Conservation (phyloP, 2,329 filamentous ascomycete genomes). For the Trichoderma sp. region DNA sequence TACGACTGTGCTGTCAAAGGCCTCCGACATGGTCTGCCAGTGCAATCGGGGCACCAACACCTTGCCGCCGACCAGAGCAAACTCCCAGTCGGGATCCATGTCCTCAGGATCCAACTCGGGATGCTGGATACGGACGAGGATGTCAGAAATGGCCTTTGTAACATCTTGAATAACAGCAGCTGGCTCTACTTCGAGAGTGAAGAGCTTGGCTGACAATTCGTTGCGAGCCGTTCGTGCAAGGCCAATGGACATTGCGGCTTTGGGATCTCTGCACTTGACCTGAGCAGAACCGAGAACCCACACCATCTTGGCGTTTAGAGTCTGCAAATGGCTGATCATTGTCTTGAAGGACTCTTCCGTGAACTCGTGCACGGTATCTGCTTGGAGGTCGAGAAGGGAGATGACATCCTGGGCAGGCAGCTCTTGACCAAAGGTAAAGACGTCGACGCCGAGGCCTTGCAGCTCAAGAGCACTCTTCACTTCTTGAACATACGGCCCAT, state of each 20-base stretch:
- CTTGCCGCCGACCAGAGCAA: conserved; percentile 4
- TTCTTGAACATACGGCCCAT: not conserved
- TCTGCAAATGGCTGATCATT: not conserved
- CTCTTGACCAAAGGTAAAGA: conserved; percentile 13
- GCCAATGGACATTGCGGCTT: conserved; percentile 21
- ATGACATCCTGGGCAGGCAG: conserved; percentile 12
- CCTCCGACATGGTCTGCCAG: conserved; percentile 20
- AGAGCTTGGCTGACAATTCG: conserved; percentile 20
- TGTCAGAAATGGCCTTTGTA: not conserved
- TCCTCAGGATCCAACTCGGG: not conserved
- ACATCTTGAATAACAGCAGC: not conserved
- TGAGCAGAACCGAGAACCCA: conserved; percentile 9
- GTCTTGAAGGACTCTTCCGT: not conserved
- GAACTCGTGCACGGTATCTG: conserved; percentile 3
- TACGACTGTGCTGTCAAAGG: not conserved
- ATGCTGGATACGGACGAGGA: not conserved
- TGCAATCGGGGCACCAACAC: conserved; percentile 22
- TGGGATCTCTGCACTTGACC: conserved; percentile 15
- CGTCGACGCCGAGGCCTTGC: not conserved
- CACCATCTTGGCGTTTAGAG: not conserved
- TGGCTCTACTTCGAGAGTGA: conserved; percentile 21
- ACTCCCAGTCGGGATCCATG: conserved; percentile 25
- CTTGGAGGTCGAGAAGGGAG: conserved; percentile 14
- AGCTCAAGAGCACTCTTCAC: not conserved
- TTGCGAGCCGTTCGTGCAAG: conserved; percentile 18